Percentiles rank a stretch among this genome's conserved stretches.
Conservation (phyloP, 352 stramenopile genomes). For the Phytophthora sp. region DNA sequence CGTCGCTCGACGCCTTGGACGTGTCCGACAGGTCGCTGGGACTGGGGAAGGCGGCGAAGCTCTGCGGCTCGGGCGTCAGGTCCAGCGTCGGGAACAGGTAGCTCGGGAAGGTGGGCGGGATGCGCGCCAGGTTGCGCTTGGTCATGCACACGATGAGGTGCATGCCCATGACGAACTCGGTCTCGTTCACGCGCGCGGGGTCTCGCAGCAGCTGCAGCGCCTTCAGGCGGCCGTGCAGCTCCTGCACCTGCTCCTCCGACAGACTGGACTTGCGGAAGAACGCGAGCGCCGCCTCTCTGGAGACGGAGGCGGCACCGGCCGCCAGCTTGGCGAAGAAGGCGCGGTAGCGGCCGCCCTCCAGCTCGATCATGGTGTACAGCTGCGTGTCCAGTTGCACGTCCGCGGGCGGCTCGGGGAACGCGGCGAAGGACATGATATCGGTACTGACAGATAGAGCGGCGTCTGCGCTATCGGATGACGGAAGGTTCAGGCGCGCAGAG, state of each 20-base stretch:
- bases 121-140: constrained; percentile 58
- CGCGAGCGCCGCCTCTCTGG: constrained; percentile 36
- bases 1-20: constrained; percentile 7
- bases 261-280: constrained; percentile 73
- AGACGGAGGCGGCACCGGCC: constrained; percentile 21
- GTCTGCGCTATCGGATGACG: neutral
- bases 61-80: constrained; percentile 32
- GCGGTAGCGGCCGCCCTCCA: constrained; percentile 60
- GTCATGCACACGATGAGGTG: constrained; percentile 84
- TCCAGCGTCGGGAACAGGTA: constrained; percentile 72
- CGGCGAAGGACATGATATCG: constrained; percentile 16
- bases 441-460: neutral
- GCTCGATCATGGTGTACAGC: constrained; percentile 71
- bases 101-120: constrained; percentile 55
- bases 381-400: constrained; percentile 35
- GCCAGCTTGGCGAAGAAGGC: constrained; percentile 65
- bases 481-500: neutral
- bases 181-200: constrained; percentile 41
- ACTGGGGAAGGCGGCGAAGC: constrained; percentile 9
- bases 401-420: constrained; percentile 8
- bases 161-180: constrained; percentile 76
- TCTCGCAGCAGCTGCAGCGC: constrained; percentile 41
- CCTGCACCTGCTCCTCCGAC: constrained; percentile 52
- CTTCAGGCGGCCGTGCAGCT: constrained; percentile 60
- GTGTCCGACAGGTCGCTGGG: constrained; percentile 7